Base-by-base conservation (phyloP, 164 flowering plant genomes). In the Houttuynia cordata region DNA sequence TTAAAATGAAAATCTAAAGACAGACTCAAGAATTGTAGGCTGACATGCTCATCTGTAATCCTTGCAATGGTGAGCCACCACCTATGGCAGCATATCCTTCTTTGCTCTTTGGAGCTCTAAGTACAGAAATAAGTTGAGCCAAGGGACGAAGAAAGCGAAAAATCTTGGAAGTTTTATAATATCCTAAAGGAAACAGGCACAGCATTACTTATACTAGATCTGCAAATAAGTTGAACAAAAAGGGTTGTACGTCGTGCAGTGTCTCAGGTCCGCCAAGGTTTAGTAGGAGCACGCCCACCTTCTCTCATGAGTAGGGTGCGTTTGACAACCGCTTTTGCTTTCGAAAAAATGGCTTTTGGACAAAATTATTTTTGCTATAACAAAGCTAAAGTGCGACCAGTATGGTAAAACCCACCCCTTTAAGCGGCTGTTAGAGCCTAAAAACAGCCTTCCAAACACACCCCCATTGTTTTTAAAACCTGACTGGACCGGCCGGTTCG, bases 41-140 rank as follows among this genome's bases (percentile, higher is more conserved):
- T 41, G 61, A 87, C 97, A 87, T 94, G 99, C 74, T 94, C 96
- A 76, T 88, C 83, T 2, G 97, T 94, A 60, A 91, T 94, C 67
- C 74, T 85, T 24, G 82, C 73, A 94, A 78, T 19, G 99, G 99
- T 57, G 99, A 94, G 25, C 99, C 97, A 64, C 99, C 99, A 50
- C 99, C 97, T 53, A 94, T 88, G 37, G 99, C 59, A 69, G 97
- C 97, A 84, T 94, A 94, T n/a, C 90, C 97, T 79, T 94, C 97
- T 74, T 87, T 91, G 70, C 95, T 85, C 69, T 93, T 94, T 24
- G 99, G 96, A 62, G 99, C 97, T 52, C 95, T 79, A n/a, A 84
- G 73, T 51, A 76, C 75, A 55, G 98, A 91, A 67, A 91, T 88
- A 37, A 91, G 72, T 58, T 84, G 85, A 24, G 98, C 98, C 75